Conservation (phyloP, 768 basidiomycete genomes). For the Suillus cothurnatus region DNA sequence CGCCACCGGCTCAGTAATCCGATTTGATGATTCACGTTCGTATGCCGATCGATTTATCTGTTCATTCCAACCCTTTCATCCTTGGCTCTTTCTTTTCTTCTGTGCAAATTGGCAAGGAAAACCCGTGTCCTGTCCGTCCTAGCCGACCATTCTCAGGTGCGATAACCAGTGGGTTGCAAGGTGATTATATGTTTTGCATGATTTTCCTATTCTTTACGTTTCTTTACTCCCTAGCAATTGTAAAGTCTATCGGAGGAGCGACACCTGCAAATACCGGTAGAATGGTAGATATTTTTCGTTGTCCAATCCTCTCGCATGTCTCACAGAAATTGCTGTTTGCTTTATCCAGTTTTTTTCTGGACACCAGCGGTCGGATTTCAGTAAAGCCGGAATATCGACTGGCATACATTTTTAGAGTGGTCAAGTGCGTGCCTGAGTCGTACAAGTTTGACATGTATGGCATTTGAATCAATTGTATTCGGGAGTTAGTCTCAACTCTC, state of each 20-base stretch:
- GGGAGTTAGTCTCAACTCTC: too few relatives aligned
- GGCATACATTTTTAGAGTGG: slow-evolving; percentile 17
- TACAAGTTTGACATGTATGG: too few relatives aligned
- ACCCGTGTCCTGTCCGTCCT: not conserved
- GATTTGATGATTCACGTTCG: not conserved
- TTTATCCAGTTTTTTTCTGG: not conserved
- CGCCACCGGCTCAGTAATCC: not conserved
- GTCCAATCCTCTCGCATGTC: not conserved
- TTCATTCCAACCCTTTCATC: not conserved
- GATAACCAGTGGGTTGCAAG: not conserved
- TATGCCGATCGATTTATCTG: not conserved
- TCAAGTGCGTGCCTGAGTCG: too few relatives aligned
- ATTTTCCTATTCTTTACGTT: too few relatives aligned
- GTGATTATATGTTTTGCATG: not conserved
- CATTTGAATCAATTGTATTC: too few relatives aligned
- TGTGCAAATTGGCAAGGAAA: not conserved
- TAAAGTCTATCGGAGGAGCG: not conserved
- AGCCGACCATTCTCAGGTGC: not conserved
- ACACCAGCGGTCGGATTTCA: not conserved
- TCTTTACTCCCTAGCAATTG: not conserved
- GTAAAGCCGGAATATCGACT: slow-evolving; percentile 13
- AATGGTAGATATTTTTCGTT: not conserved
- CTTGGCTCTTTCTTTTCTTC: not conserved
- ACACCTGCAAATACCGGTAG: not conserved
- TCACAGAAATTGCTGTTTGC: not conserved